phyloP scores from a whole-genome alignment of 2,329 filamentous ascomycete species.

The Claviceps pazoutovae region DNA sequence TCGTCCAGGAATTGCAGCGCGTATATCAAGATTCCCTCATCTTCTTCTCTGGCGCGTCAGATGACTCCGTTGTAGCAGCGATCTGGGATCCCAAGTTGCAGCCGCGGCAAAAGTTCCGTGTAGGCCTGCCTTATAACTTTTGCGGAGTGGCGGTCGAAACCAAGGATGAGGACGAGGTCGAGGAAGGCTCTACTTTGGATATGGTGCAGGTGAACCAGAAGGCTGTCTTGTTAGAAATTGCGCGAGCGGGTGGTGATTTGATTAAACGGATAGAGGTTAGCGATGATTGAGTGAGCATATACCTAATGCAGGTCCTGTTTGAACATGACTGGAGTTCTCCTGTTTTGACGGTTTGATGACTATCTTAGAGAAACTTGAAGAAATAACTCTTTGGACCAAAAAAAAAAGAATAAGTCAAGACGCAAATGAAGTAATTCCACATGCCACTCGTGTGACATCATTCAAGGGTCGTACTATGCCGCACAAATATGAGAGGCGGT shows the following conservation, averaged over 20 bases:
- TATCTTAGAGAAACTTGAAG: no score
- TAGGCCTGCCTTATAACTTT: constrained; percentile 54
- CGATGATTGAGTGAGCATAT: constrained; percentile 4
- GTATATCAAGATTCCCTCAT: constrained; percentile 57
- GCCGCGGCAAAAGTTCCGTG: constrained; percentile 46
- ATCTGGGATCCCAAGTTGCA: constrained; percentile 45
- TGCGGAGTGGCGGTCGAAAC: constrained; percentile 8
- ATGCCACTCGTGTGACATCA: no score
- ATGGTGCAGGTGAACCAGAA: constrained; percentile 51
- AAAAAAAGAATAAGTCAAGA: no score
- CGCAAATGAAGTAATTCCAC: no score
- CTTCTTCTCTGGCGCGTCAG: constrained; percentile 60
- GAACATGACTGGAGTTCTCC: no score
- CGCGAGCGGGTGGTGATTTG: constrained; percentile 51
- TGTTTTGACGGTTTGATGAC: no score
- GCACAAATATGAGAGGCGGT: no score
- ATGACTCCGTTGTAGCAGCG: constrained; percentile 39
- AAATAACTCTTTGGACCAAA: no score
- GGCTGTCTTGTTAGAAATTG: constrained; percentile 60
- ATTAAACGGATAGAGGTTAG: constrained; percentile 49
- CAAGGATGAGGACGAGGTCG: constrained; percentile 23
- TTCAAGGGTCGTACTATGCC: no score
- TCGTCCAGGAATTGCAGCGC: constrained; percentile 52
- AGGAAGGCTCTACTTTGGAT: constrained; percentile 9
- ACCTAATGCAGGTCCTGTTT: no score